Evolutionary conservation across 2,329 filamentous ascomycete genomes (phyloP).

Genomic region (Claviceps monticola): DNA sequence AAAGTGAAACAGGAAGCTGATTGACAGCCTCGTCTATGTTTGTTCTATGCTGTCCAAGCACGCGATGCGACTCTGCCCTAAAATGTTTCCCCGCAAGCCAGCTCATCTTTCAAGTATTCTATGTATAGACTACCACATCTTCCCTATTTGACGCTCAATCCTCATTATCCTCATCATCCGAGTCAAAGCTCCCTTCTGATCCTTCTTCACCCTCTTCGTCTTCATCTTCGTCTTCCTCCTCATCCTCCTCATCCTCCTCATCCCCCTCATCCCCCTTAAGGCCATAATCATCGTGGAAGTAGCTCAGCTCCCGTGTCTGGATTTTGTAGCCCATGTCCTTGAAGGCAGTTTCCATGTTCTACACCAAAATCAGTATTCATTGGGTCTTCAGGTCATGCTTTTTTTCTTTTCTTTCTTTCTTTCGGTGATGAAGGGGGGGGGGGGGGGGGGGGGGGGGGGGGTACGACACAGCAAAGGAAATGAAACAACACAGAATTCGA

Average conservation of each 20-base stretch:
- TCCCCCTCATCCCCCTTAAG: constrained; percentile 51
- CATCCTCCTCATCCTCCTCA: constrained; percentile 45
- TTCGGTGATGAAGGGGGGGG: not conserved
- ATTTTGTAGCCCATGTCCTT: constrained; percentile 65
- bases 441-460: too few relatives aligned
- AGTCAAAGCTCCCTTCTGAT: constrained; percentile 4
- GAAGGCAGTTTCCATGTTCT: constrained; percentile 55
- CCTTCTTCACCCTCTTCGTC: constrained; percentile 6
- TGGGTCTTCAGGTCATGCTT: too few relatives aligned
- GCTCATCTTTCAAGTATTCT: not conserved
- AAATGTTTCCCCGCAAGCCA: not conserved
- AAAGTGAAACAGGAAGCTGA: too few relatives aligned
- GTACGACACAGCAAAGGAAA: too few relatives aligned
- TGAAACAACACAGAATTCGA: too few relatives aligned
- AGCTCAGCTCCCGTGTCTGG: constrained; percentile 55
- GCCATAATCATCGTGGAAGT: constrained; percentile 86
- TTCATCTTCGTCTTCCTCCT: constrained; percentile 28
- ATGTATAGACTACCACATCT: not conserved
- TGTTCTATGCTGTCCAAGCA: too few relatives aligned
- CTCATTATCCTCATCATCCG: constrained; percentile 1
- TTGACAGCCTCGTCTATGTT: too few relatives aligned
- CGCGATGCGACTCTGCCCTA: too few relatives aligned
- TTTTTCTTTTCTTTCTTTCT: not conserved
- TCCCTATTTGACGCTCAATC: not conserved
- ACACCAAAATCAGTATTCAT: constrained; percentile 39